These are phyloP conservation scores for Barnettozyma salicaria DNA, from an alignment of 805 yeast genomes.

Conservation along the genomic window DNA sequence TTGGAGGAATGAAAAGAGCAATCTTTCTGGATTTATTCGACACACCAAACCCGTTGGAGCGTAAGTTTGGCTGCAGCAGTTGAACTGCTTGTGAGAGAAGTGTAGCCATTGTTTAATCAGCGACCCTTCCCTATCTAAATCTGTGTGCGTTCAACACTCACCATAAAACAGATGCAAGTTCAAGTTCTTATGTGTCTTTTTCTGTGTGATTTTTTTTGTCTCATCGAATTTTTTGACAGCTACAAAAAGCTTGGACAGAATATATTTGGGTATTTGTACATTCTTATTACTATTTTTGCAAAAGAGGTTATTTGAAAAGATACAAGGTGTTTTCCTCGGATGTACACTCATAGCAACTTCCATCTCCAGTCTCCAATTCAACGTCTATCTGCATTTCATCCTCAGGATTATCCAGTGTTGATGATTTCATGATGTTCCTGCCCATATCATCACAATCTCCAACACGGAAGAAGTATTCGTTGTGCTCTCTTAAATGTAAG, in stretches of 20 bases:
- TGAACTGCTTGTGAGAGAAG: slow-evolving; percentile 17
- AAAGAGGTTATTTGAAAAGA: no score
- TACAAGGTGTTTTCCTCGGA: no score
- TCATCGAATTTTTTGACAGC: no score
- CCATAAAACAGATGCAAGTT: no score
- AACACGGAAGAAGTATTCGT: slow-evolving; percentile 17
- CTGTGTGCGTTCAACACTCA: no score
- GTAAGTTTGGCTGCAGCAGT: slow-evolving; percentile 33
- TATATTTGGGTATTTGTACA: no score
- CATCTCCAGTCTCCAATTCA: background rate
- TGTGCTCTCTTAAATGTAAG: slow-evolving; percentile 18
- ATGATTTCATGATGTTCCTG: slow-evolving; percentile 2
- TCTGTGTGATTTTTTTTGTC: no score
- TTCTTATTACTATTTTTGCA: no score
- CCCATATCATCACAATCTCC: slow-evolving; percentile 16
- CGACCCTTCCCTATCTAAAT: background rate
- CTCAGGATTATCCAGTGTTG: slow-evolving; percentile 1
- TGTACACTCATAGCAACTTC: no score
- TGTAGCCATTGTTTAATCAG: slow-evolving; percentile 12
- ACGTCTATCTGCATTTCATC: background rate
- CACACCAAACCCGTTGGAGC: slow-evolving; percentile 38
- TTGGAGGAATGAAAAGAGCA: slow-evolving; percentile 34
- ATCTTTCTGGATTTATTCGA: slow-evolving; percentile 36
- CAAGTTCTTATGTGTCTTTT: no score
- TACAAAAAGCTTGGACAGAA: no score